Evolutionary conservation across 306 rosid species (phyloP).

Genomic region (Fagus sylvatica): DNA sequence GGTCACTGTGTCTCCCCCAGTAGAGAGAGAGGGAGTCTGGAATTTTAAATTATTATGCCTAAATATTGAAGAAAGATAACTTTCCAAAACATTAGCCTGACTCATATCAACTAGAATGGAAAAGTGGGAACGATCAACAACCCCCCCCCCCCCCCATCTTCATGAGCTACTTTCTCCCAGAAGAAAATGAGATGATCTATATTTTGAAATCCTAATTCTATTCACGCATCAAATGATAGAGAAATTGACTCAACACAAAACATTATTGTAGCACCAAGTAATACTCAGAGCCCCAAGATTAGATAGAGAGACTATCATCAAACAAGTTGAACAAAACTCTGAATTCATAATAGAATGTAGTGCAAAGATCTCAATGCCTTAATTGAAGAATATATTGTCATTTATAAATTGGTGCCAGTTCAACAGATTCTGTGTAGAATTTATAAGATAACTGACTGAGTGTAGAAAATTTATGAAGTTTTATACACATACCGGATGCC

Average conservation of each 20-base stretch:
- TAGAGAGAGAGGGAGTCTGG: background rate
- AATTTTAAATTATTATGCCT: background rate
- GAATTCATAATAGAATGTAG: background rate
- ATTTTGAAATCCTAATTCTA: background rate
- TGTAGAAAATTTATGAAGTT: constrained; percentile 15
- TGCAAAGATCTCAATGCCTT: background rate
- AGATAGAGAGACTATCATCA: background rate
- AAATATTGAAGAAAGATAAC: background rate
- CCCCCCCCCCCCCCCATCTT: background rate
- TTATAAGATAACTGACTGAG: background rate
- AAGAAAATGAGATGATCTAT: background rate
- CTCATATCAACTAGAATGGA: background rate
- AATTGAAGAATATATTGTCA: background rate
- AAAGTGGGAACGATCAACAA: background rate
- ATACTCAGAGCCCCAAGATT: background rate
- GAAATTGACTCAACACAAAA: background rate
- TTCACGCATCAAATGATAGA: background rate
- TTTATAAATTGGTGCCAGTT: background rate
- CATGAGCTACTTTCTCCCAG: background rate
- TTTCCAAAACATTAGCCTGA: background rate
- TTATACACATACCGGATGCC: constrained; percentile 75
- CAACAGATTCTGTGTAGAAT: background rate
- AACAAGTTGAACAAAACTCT: background rate
- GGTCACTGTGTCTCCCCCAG: background rate
- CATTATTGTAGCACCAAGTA: background rate